Evolutionary conservation across 2,329 filamentous ascomycete genomes (phyloP), one percentile per base, ranked within the genome.

Genomic region (Calonectria henricotiae): DNA sequence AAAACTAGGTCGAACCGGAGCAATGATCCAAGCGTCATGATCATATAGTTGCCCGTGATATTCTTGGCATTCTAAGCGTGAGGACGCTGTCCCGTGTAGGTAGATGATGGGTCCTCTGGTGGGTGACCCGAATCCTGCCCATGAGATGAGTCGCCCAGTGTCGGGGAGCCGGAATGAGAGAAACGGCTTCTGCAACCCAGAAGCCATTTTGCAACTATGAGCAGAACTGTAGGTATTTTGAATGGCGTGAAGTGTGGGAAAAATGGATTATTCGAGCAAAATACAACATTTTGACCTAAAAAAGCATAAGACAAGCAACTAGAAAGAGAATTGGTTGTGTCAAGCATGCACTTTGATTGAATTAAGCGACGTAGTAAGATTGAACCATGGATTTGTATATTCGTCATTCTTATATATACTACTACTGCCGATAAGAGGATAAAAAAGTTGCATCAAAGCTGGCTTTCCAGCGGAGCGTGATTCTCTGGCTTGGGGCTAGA

Each of bases 91-190:
- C 47, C 69, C 62, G 17, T 73, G 68, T 1, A 71, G 51, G 67
- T 62, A 70, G n/a, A 70, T 44, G 35, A 71, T 41, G 0, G 67
- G 67, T 15, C 69, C 58, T 20, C 64, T 64, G 0, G 46, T 37
- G 7, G 54, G 55, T 9, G 62, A 67, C 2, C 71, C 67, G 27
- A 65, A 72, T 25, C 70, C 65, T 4, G 73, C 69, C 69, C 71
- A 73, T 44, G 69, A 63, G 30, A 71, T 58, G 20, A 72, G 67
- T 27, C 69, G 65, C 15, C 65, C 67, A 3, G 71, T 67, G n/a
- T 44, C 46, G 5, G 71, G 67, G n/a, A 65, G 54, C 8, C 51
- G 65, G 41, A 71, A 69, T 12, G 39, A 27, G 5, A 61, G 15
- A 20, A 60, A 23, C 5, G 8, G 37, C 51, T 60, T 65, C 20